Conservation (phyloP, 2,329 filamentous ascomycete species). For the Fusarium duplospermum region DNA sequence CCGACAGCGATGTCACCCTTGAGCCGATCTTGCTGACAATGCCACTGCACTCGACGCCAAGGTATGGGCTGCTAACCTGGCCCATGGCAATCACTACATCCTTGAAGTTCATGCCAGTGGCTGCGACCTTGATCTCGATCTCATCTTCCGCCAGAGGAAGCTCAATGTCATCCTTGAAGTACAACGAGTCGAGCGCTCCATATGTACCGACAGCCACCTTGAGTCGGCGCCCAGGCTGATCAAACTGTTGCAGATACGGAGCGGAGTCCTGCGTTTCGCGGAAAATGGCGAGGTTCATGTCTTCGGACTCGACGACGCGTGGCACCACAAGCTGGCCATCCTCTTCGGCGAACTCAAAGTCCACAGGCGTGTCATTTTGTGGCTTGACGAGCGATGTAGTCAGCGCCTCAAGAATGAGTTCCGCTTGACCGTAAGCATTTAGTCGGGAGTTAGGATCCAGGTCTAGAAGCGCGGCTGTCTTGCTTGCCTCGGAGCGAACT, state of each 20-base stretch:
- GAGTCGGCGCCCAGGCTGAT: slow-evolving; percentile 47
- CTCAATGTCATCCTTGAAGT: slow-evolving; percentile 52
- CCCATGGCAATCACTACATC: slow-evolving; percentile 59
- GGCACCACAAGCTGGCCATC: slow-evolving; percentile 45
- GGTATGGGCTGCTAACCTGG: slow-evolving; percentile 48
- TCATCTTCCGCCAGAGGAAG: slow-evolving; percentile 49
- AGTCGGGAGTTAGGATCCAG: slow-evolving; percentile 53
- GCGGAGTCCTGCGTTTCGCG: slow-evolving; percentile 38
- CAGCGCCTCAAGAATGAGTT: slow-evolving; percentile 47
- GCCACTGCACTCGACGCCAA: slow-evolving; percentile 56
- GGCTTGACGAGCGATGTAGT: not conserved
- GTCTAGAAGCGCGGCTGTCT: slow-evolving; percentile 59
- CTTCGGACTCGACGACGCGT: slow-evolving; percentile 41
- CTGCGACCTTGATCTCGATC: slow-evolving; percentile 57
- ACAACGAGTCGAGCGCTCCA: slow-evolving; percentile 54
- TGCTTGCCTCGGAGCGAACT: slow-evolving; percentile 59
- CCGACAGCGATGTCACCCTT: slow-evolving; percentile 3
- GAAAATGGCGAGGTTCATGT: slow-evolving; percentile 44
- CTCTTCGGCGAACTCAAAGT: slow-evolving; percentile 45
- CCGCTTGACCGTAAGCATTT: slow-evolving; percentile 43
- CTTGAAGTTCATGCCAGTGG: slow-evolving; percentile 58
- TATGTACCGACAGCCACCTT: slow-evolving; percentile 54
- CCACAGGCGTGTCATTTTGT: not conserved
- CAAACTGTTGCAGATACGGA: slow-evolving; percentile 53
- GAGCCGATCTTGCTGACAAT: slow-evolving; percentile 54